Percentiles rank a stretch among this genome's conserved stretches.
phyloP scores from a whole-genome alignment of 345 rosid species.

The Ailanthus altissimus region DNA sequence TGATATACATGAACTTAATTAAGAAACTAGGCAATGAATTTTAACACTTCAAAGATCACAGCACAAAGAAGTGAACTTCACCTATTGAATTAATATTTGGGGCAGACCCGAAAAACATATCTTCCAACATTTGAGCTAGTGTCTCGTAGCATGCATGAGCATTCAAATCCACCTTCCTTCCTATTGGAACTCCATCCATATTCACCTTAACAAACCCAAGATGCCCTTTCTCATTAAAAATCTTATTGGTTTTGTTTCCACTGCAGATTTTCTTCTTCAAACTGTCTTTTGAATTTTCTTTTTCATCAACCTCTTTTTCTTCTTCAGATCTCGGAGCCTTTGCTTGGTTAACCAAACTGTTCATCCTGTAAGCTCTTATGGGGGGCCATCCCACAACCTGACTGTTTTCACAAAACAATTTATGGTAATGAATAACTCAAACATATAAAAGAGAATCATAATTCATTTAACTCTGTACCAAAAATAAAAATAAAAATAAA shows the following conservation, averaged over 20 bases:
- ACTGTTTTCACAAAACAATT: slow-evolving; percentile 45
- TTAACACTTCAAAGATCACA: background rate
- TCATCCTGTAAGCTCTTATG: slow-evolving; percentile 73
- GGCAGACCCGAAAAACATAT: slow-evolving; percentile 68
- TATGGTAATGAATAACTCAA: slow-evolving; percentile 1
- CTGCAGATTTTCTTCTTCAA: slow-evolving; percentile 45
- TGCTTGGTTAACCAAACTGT: slow-evolving; percentile 72
- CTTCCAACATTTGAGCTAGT: slow-evolving; percentile 65
- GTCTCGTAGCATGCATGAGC: slow-evolving; percentile 70
- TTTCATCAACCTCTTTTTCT: slow-evolving; percentile 42
- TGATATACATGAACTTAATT: too few species aligned
- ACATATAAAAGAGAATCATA: background rate
- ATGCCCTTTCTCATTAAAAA: slow-evolving; percentile 47
- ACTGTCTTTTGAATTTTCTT: slow-evolving; percentile 54
- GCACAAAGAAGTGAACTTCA: slow-evolving; percentile 26
- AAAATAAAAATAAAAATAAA: background rate
- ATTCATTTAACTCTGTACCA: background rate
- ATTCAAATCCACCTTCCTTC: slow-evolving; percentile 86
- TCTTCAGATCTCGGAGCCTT: slow-evolving; percentile 57
- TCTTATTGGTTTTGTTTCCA: slow-evolving; percentile 26
- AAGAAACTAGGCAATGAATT: background rate
- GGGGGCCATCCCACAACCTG: slow-evolving; percentile 98
- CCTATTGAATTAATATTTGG: slow-evolving; percentile 39
- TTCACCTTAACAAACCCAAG: slow-evolving; percentile 86
- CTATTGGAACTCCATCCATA: slow-evolving; percentile 85